Conservation (phyloP, 495 filamentous ascomycete species). For the Aspergillus heteromorphus region DNA sequence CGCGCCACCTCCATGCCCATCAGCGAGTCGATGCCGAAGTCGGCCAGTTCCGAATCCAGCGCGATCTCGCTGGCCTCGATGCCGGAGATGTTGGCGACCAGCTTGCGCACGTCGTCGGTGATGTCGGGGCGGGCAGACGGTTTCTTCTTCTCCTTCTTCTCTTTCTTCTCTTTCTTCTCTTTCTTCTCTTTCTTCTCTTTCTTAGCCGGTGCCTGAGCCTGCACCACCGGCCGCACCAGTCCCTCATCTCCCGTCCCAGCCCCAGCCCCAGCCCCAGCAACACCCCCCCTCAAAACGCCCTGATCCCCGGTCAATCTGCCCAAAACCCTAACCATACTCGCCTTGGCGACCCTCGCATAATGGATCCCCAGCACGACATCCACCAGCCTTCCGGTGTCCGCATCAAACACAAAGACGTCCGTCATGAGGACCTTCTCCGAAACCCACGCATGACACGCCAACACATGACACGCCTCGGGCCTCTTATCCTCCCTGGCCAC, state of each 20-base stretch:
- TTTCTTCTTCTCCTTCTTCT: background rate
- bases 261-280: too few relatives aligned
- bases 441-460: constrained; percentile 27
- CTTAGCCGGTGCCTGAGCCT: too few relatives aligned
- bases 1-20: constrained; percentile 47
- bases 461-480: constrained; percentile 38
- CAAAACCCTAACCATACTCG: constrained; percentile 35
- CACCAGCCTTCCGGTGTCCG: constrained; percentile 26
- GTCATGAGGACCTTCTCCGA: constrained; percentile 33
- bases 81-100: constrained; percentile 27
- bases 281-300: too few relatives aligned
- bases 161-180: background rate
- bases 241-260: too few relatives aligned
- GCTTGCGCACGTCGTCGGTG: constrained; percentile 3
- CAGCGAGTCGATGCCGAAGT: constrained; percentile 52
- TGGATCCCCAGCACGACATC: constrained; percentile 47
- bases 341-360: constrained; percentile 36
- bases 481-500: constrained; percentile 5
- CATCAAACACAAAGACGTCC: constrained; percentile 48
- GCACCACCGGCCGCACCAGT: too few relatives aligned
- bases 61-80: constrained; percentile 36
- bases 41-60: constrained; percentile 28
- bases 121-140: background rate
- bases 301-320: background rate
- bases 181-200: background rate